Conservation (phyloP, 129 eudicot genomes). For the Tagetes patula region DNA sequence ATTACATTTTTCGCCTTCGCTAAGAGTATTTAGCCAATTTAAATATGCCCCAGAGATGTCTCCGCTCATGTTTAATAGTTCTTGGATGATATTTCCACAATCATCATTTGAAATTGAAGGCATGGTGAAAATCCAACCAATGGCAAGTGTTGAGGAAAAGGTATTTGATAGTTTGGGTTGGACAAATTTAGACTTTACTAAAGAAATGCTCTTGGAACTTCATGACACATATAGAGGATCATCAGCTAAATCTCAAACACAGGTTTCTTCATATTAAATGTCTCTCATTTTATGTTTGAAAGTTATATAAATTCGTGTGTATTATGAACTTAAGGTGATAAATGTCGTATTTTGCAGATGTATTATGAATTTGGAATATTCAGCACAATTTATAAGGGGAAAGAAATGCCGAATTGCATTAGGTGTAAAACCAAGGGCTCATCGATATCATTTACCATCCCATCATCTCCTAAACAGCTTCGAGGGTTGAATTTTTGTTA, state of each 20-base stretch:
- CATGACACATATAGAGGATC: too few species aligned
- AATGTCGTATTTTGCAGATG: not conserved
- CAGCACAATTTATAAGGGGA: not conserved
- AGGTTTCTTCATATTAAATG: too few species aligned
- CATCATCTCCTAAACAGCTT: not conserved
- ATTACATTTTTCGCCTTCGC: too few species aligned
- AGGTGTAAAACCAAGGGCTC: not conserved
- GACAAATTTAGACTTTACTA: not conserved
- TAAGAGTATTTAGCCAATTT: too few species aligned
- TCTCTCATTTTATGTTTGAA: not conserved
- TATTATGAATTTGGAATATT: not conserved
- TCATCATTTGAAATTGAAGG: constrained; percentile 5
- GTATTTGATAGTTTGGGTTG: constrained; percentile 19
- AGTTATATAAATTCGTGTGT: too few species aligned
- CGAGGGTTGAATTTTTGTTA: not conserved
- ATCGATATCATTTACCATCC: constrained; percentile 22
- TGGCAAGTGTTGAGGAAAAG: constrained; percentile 8
- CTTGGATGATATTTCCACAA: too few species aligned
- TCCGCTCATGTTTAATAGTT: too few species aligned
- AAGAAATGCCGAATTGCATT: not conserved
- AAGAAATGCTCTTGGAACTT: too few species aligned
- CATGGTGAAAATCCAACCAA: constrained; percentile 3
- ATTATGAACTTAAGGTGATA: not conserved
- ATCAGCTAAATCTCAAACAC: too few species aligned
- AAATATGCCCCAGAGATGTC: too few species aligned